Base-by-base conservation (phyloP, 352 stramenopile species). In the Globisporangium iwayamae region DNA sequence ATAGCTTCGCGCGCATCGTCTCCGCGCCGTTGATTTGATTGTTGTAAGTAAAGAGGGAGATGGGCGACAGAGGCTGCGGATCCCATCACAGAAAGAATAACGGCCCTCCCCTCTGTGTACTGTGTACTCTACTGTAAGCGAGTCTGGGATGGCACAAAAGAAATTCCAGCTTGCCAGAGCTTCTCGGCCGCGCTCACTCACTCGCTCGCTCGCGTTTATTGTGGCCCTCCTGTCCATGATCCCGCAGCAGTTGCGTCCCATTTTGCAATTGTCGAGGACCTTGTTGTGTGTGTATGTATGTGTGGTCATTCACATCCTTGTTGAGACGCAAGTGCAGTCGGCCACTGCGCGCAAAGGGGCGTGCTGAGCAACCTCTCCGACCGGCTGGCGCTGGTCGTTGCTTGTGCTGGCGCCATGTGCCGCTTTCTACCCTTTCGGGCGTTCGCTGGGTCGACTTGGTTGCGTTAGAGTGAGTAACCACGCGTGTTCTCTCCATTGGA, bases 81-180 rank as follows among this genome's bases (percentile, higher is more conserved):
- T 56, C 51, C 51, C 30, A 57, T 57, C 51, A 56, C 51, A 57
- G 30, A 38, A 56, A 41, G 50, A 36, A 56, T 18, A 57, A 43
- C 30, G 3, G 51, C 28, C 7, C 28, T 16, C 34, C 6, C 16
- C 2, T 39, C 25, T 28, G 34, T 39, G 34, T 39, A 39, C 34
- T 41, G 32, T 36, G 32, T 36, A 36, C 32, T 9, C 16, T 48
- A 47, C 53, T 7, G 34, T 59, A 61, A 20, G 38, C 11, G 25
- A n/a, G 4, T 3, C 2, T 2, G 22, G 48, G 59, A 57, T 65
- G 60, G 25, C 60, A 65, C 60, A 65, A 65, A 65, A 59, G 60
- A 65, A 65, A 65, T 65, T 65, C 56, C 16, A 25, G 22, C 56
- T 18, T 9, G 25, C 54, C 20, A 1, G 32, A 1, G 32, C 32